phyloP scores from a whole-genome alignment of 257 asterid genomes.

The Leptodermis oblonga region DNA sequence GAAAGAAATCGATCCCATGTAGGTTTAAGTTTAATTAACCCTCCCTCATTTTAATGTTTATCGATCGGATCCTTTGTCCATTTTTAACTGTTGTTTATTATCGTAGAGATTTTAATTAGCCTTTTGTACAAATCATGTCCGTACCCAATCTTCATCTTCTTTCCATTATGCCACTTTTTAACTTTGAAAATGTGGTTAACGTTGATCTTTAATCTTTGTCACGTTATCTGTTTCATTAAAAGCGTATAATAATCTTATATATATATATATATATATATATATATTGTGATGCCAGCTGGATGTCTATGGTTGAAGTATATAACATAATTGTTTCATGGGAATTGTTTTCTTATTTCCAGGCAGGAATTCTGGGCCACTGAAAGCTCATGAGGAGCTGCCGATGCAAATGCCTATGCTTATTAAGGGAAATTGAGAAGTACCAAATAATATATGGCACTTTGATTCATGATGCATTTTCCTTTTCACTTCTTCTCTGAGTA shows the following conservation, averaged over 20 bases:
- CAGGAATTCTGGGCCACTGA: conserved; percentile 45
- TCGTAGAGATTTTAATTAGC: conserved; percentile 34
- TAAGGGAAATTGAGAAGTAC: too few relatives aligned
- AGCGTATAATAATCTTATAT: too few relatives aligned
- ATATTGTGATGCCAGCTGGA: conserved; percentile 25
- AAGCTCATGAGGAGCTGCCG: conserved; percentile 42
- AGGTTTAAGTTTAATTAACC: conserved; percentile 33
- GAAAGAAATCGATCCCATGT: conserved; percentile 13
- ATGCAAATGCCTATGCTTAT: too few relatives aligned
- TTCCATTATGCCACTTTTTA: not conserved
- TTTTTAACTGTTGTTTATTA: conserved; percentile 34
- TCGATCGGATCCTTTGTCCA: conserved; percentile 9
- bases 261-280: too few relatives aligned
- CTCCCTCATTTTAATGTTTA: conserved; percentile 36
- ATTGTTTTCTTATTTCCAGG: conserved; percentile 40
- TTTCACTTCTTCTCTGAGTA: not conserved
- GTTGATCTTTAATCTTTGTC: too few relatives aligned
- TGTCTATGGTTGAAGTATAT: too few relatives aligned
- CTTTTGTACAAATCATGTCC: conserved; percentile 52
- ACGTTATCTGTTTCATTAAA: too few relatives aligned
- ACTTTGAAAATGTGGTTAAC: not conserved
- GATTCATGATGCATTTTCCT: conserved; percentile 23
- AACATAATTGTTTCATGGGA: conserved; percentile 25
- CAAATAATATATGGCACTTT: too few relatives aligned
- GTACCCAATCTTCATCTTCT: conserved; percentile 18